Evolutionary conservation across 352 stramenopile genomes (phyloP).

Genomic region (Phytophthora capsici): DNA sequence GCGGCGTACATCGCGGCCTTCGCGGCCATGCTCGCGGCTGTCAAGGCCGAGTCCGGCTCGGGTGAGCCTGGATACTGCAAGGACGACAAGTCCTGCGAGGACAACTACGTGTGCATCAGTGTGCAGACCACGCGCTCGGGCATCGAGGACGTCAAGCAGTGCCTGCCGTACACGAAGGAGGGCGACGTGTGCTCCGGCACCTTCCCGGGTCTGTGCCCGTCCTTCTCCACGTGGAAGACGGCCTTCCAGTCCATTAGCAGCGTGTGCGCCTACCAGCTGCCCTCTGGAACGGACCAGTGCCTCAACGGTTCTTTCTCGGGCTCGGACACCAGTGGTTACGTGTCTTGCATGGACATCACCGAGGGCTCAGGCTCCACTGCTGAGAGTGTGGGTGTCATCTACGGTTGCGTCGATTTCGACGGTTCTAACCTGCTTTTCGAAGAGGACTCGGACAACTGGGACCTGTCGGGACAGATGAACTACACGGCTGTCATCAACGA

Average conservation of each 20-base stretch:
- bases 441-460: slow-evolving; percentile 52
- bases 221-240: slow-evolving; percentile 76
- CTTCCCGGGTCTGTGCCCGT: slow-evolving; percentile 66
- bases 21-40: slow-evolving; percentile 29
- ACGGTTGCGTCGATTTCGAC: slow-evolving; percentile 84
- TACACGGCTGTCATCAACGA: slow-evolving; percentile 62
- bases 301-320: slow-evolving; percentile 38
- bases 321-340: slow-evolving; percentile 32
- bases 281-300: slow-evolving; percentile 52
- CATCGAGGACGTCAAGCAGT: slow-evolving; percentile 81
- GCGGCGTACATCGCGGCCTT: slow-evolving; percentile 32
- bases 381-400: slow-evolving; percentile 65
- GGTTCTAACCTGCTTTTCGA: slow-evolving; percentile 65
- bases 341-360: slow-evolving; percentile 48
- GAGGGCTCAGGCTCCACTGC: slow-evolving; percentile 39
- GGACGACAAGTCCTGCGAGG: slow-evolving; percentile 56
- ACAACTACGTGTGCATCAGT: slow-evolving; percentile 68
- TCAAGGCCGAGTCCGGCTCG: slow-evolving; percentile 47
- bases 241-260: slow-evolving; percentile 69
- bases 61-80: slow-evolving; percentile 69
- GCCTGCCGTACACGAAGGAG: slow-evolving; percentile 55
- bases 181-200: slow-evolving; percentile 68
- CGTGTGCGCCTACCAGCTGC: slow-evolving; percentile 75
- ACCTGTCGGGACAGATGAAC: slow-evolving; percentile 63
- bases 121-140: slow-evolving; percentile 80